Percentiles rank a stretch among this genome's conserved stretches.
Conservation (phyloP, 441 rosid species). For the Syzygium malaccense region DNA sequence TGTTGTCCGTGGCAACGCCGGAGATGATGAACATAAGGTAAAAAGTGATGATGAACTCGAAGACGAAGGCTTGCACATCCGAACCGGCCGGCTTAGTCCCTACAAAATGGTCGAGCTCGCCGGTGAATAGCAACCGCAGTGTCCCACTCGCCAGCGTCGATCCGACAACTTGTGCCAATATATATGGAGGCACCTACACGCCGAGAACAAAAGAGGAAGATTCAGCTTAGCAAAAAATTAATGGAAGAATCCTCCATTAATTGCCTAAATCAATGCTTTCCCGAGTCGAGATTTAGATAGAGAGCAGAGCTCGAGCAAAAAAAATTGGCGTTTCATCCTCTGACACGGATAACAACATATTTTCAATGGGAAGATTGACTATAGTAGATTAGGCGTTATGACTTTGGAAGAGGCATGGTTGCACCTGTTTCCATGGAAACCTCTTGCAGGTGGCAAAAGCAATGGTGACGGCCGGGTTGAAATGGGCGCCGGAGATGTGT, state of each 20-base stretch:
- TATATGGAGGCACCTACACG: background rate
- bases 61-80: background rate
- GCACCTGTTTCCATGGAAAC: conserved; percentile 5
- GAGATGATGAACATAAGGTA: conserved; percentile 7
- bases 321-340: background rate
- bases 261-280: background rate
- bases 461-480: conserved; percentile 3
- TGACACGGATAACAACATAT: background rate
- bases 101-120: background rate
- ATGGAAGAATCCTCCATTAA: background rate
- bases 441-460: background rate
- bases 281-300: background rate
- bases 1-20: conserved; percentile 1
- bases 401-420: background rate
- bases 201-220: background rate
- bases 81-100: conserved; percentile 1
- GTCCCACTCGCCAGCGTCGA: background rate
- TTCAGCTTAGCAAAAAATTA: background rate
- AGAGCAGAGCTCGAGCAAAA: background rate
- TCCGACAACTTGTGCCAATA: background rate
- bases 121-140: background rate
- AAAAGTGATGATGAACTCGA: conserved; percentile 5
- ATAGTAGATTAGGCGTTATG: no score
- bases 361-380: background rate
- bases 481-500: conserved; percentile 3